phyloP scores from a whole-genome alignment of 2,329 filamentous ascomycete genomes.

The Exophiala oligosperma region DNA sequence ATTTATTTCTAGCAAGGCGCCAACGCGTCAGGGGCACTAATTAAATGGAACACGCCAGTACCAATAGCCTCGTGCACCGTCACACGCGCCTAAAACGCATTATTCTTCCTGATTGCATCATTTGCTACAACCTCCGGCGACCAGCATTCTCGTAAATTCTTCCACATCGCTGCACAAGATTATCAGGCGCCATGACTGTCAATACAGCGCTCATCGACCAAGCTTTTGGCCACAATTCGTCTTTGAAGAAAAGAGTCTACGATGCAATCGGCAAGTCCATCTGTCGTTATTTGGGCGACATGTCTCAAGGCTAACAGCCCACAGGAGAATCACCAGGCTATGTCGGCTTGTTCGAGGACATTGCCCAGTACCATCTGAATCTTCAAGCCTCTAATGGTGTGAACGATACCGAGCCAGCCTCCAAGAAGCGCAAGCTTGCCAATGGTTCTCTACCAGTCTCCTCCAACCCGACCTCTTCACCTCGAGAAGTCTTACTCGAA shows the following conservation, averaged over 20 bases:
- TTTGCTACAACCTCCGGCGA: background rate
- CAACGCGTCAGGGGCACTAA: background rate
- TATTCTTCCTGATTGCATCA: constrained; percentile 1
- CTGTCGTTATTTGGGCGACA: background rate
- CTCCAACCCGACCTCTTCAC: constrained; percentile 29
- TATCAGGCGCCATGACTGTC: background rate
- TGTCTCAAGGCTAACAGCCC: background rate
- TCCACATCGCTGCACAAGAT: too few relatives aligned
- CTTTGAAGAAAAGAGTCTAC: constrained; percentile 20
- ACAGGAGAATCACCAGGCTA: constrained; percentile 19
- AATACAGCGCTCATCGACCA: constrained; percentile 10
- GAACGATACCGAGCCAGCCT: constrained; percentile 33
- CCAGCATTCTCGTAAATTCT: too few relatives aligned
- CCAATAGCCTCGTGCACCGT: background rate
- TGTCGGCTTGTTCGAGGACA: constrained; percentile 48
- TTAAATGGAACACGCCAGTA: background rate
- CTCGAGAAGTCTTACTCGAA: constrained; percentile 38
- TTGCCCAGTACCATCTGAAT: constrained; percentile 46
- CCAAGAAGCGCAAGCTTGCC: constrained; percentile 53
- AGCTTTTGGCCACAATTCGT: constrained; percentile 15
- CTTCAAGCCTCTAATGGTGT: constrained; percentile 21
- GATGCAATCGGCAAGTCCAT: constrained; percentile 19
- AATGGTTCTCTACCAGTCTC: constrained; percentile 33
- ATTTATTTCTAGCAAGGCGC: background rate
- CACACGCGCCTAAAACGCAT: background rate